Conservation (phyloP, 2,329 filamentous ascomycete genomes). For the Aureobasidium lini region DNA sequence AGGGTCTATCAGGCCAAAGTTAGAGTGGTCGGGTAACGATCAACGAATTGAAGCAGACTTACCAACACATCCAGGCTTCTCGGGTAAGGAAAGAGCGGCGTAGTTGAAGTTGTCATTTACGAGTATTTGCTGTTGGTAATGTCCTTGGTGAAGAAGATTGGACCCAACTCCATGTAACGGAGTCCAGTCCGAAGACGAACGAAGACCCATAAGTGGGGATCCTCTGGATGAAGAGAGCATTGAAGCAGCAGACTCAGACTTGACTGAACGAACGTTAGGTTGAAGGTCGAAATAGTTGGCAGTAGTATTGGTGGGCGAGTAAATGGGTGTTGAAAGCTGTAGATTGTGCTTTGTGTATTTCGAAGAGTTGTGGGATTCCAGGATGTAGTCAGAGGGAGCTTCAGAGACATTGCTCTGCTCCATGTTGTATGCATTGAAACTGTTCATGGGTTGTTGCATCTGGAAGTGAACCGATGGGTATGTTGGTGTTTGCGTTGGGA, state of each 20-base stretch:
- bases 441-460: not conserved
- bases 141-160: constrained; percentile 54
- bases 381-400: not conserved
- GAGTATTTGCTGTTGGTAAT: constrained; percentile 43
- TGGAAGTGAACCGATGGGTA: not conserved
- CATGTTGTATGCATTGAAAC: not conserved
- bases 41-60: constrained; percentile 37
- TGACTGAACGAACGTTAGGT: constrained; percentile 39
- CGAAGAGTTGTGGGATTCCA: not conserved
- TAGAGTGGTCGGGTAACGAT: not conserved
- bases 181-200: constrained; percentile 53
- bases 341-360: not conserved
- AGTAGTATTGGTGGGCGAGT: constrained; percentile 37
- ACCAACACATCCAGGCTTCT: constrained; percentile 43
- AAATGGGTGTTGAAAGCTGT: constrained; percentile 27
- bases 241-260: constrained; percentile 45
- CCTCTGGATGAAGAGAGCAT: constrained; percentile 44
- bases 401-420: not conserved
- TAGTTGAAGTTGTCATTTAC: constrained; percentile 51
- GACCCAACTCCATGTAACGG: constrained; percentile 52
- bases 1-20: constrained; percentile 41
- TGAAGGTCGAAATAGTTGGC: constrained; percentile 39
- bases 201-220: constrained; percentile 50
- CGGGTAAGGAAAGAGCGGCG: constrained; percentile 39
- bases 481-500: not conserved